Conservation (phyloP, 164 flowering plant species). For the Protea cynaroides region DNA sequence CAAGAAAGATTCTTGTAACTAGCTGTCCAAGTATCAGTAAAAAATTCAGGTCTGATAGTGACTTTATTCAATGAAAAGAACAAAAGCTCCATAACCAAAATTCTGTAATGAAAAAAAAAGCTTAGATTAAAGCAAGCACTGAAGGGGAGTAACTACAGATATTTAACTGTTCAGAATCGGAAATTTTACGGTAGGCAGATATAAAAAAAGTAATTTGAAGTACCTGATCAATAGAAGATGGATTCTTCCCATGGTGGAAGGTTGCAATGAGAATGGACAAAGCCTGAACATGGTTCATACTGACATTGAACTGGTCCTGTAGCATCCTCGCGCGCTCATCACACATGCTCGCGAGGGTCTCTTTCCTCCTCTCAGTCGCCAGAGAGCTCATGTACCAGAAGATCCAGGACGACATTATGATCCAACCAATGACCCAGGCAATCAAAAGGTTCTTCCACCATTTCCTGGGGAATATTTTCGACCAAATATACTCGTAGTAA, state of each 20-base stretch:
- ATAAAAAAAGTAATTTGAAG: slow-evolving; percentile 10
- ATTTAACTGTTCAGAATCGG: not conserved
- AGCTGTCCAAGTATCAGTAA: not conserved
- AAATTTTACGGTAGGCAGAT: slow-evolving; percentile 1
- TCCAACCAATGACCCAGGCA: slow-evolving; percentile 48
- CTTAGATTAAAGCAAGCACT: not conserved
- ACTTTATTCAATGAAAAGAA: not conserved
- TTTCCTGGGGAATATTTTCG: slow-evolving; percentile 36
- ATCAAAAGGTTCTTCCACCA: slow-evolving; percentile 61
- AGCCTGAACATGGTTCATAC: slow-evolving; percentile 93
- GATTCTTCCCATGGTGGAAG: slow-evolving; percentile 74
- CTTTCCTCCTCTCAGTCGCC: slow-evolving; percentile 71
- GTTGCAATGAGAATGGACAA: slow-evolving; percentile 80
- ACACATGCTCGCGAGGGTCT: slow-evolving; percentile 77
- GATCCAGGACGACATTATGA: slow-evolving; percentile 34
- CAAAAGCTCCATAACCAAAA: not conserved
- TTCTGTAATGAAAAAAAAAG: not conserved
- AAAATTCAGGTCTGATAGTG: not conserved
- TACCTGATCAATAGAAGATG: slow-evolving; percentile 96
- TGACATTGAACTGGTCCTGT: slow-evolving; percentile 92
- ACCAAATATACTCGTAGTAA: slow-evolving; percentile 38
- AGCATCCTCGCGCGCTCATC: slow-evolving; percentile 91
- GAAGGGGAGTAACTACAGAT: not conserved
- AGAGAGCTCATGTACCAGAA: slow-evolving; percentile 60
- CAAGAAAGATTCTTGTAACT: slow-evolving; percentile 12